Evolutionary conservation across 2,329 filamentous ascomycete species (phyloP).

Genomic region (Beauveria varroae): DNA sequence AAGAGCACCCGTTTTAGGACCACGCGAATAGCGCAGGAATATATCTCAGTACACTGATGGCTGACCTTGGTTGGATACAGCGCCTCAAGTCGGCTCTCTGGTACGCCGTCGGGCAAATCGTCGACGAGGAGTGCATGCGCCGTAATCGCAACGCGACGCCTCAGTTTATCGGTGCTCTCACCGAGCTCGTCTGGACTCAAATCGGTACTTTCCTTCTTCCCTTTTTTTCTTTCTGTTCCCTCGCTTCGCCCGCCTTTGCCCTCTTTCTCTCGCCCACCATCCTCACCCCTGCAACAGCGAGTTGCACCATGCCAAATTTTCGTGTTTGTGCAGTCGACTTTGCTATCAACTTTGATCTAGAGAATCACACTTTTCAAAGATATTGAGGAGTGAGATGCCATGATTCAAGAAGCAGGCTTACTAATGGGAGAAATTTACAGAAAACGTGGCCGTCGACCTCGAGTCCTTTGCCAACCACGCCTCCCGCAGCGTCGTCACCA

Average conservation of each 20-base stretch:
- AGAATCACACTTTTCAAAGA: too few species aligned
- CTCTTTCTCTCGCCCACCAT: not conserved
- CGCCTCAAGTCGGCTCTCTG: conserved; percentile 78
- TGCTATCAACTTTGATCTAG: too few species aligned
- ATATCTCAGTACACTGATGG: not conserved
- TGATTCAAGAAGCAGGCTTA: too few species aligned
- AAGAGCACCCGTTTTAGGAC: not conserved
- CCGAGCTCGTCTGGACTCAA: conserved; percentile 81
- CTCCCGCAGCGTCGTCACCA: conserved; percentile 69
- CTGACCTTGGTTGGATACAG: conserved; percentile 32
- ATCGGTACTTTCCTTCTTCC: conserved; percentile 48
- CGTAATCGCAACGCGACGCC: conserved; percentile 75
- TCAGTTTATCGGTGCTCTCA: conserved; percentile 81
- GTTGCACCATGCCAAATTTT: not conserved
- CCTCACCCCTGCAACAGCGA: too few species aligned
- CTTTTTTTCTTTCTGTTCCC: not conserved
- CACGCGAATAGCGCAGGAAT: not conserved
- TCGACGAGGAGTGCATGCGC: conserved; percentile 66
- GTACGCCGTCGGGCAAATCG: conserved; percentile 77
- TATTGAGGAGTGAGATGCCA: too few species aligned
- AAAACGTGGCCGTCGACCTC: conserved; percentile 49
- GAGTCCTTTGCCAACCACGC: conserved; percentile 64
- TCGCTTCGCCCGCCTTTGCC: not conserved
- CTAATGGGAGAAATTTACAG: conserved; percentile 22
- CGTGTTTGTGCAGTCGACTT: too few species aligned